Conservation (phyloP, 805 yeast genomes). For the Sugiyamaella marilandica region DNA sequence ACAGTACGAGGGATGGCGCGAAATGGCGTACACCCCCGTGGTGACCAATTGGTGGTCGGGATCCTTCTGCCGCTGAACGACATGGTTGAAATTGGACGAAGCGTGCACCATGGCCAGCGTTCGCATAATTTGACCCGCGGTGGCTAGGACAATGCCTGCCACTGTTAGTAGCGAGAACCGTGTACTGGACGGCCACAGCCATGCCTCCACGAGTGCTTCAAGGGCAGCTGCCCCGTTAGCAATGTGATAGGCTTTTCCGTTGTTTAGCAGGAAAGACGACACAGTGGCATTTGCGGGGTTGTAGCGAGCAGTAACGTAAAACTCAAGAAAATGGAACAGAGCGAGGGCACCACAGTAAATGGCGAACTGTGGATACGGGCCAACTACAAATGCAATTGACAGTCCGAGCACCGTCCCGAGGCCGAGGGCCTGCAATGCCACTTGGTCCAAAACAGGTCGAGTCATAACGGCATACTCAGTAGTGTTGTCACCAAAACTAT, state of each 20-base stretch:
- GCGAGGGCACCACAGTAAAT: constrained; percentile 51
- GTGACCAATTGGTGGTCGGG: constrained; percentile 65
- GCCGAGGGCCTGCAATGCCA: constrained; percentile 27
- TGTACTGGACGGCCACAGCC: background rate
- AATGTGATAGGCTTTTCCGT: constrained; percentile 52
- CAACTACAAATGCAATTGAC: constrained; percentile 3
- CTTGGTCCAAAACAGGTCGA: constrained; percentile 18
- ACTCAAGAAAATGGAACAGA: constrained; percentile 78
- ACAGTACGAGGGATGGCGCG: constrained; percentile 86
- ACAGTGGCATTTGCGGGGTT: constrained; percentile 61
- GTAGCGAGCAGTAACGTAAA: constrained; percentile 68
- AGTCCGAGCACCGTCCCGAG: constrained; percentile 28
- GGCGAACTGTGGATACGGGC: constrained; percentile 30
- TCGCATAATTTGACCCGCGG: constrained; percentile 64
- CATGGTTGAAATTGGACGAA: constrained; percentile 78
- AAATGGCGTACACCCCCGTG: constrained; percentile 58
- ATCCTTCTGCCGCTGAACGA: constrained; percentile 51
- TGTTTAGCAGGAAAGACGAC: constrained; percentile 65
- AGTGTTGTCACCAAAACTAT: too few species aligned
- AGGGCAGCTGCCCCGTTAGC: constrained; percentile 54
- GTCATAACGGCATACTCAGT: too few species aligned
- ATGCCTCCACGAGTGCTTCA: constrained; percentile 38
- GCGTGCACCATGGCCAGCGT: constrained; percentile 85
- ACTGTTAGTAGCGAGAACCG: constrained; percentile 13
- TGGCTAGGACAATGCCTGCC: constrained; percentile 46